Percentiles rank a stretch among this genome's conserved stretches.
Conservation (phyloP, 2,329 filamentous ascomycete genomes). For the Talaromyces verruculosus region DNA sequence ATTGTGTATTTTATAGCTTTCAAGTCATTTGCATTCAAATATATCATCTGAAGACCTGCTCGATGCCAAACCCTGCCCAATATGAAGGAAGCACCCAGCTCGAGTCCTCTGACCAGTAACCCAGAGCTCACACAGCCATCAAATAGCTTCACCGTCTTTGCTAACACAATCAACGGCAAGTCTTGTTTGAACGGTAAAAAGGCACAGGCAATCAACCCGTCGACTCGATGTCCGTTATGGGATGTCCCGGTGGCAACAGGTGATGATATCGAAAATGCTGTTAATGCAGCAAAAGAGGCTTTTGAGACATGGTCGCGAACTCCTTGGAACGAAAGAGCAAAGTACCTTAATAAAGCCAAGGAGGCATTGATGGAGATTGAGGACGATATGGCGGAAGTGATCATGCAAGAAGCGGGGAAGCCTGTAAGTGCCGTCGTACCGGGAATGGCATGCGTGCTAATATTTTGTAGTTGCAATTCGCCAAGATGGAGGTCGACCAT, state of each 20-base stretch:
- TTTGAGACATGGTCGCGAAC: conserved; percentile 51
- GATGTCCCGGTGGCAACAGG: conserved; percentile 48
- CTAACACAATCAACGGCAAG: conserved; percentile 50
- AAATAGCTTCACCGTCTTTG: conserved; percentile 35
- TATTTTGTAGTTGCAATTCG: conserved; percentile 20
- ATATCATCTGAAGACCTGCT: neutral
- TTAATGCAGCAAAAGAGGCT: conserved; percentile 48
- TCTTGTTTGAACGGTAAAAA: conserved; percentile 35
- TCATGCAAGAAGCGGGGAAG: conserved; percentile 56
- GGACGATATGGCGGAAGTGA: conserved; percentile 47
- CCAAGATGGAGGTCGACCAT: conserved; percentile 23
- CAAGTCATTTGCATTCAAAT: neutral
- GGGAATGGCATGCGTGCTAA: neutral
- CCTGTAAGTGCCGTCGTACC: conserved; percentile 35
- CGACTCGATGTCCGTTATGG: conserved; percentile 48
- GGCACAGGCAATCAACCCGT: conserved; percentile 47
- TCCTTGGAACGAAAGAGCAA: conserved; percentile 46
- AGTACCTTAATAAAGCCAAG: conserved; percentile 43
- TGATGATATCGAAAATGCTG: conserved; percentile 49
- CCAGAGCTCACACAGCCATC: neutral
- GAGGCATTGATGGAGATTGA: conserved; percentile 44
- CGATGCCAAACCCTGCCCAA: neutral
- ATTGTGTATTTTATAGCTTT: too few species aligned
- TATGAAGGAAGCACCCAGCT: neutral
- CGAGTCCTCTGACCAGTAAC: neutral